Evolutionary conservation across 31 red algal genomes (phyloP).

Genomic region (Asparagopsis taxiformis): DNA sequence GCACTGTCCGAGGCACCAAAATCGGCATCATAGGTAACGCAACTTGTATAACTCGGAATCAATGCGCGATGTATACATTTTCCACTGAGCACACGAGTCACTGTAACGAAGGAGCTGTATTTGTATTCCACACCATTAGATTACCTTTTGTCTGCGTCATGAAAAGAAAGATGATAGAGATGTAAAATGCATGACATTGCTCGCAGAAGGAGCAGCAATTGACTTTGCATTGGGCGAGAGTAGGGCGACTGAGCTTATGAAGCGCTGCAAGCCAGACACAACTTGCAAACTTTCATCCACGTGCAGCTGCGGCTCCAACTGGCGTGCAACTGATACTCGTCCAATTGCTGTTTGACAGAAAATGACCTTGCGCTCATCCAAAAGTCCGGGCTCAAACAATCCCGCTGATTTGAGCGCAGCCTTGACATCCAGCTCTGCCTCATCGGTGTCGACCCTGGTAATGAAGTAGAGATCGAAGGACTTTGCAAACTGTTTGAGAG

Average conservation of each 20-base stretch:
- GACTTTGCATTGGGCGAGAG: neutral
- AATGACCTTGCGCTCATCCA: constrained; percentile 59
- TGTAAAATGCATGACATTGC: constrained; percentile 16
- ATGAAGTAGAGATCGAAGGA: constrained; percentile 61
- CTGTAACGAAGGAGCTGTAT: neutral
- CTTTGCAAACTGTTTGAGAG: constrained; percentile 29
- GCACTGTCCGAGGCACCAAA: no score
- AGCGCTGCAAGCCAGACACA: constrained; percentile 57
- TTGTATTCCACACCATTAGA: neutral
- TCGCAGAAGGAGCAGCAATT: constrained; percentile 3
- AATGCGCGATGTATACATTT: neutral
- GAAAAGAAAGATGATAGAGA: constrained; percentile 20
- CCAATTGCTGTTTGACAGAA: constrained; percentile 81
- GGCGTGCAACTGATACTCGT: constrained; percentile 51
- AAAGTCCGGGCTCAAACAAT: constrained; percentile 41
- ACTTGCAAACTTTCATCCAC: constrained; percentile 58
- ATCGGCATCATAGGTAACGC: no score
- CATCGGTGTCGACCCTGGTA: constrained; percentile 51
- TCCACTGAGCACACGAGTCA: neutral
- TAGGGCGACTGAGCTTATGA: constrained; percentile 52
- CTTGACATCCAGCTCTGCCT: constrained; percentile 27
- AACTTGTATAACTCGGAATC: no score
- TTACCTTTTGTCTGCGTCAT: neutral
- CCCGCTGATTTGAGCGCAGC: constrained; percentile 41
- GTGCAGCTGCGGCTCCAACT: constrained; percentile 75